Evolutionary conservation across 345 rosid species (phyloP).

Genomic region (Geranium brycei): DNA sequence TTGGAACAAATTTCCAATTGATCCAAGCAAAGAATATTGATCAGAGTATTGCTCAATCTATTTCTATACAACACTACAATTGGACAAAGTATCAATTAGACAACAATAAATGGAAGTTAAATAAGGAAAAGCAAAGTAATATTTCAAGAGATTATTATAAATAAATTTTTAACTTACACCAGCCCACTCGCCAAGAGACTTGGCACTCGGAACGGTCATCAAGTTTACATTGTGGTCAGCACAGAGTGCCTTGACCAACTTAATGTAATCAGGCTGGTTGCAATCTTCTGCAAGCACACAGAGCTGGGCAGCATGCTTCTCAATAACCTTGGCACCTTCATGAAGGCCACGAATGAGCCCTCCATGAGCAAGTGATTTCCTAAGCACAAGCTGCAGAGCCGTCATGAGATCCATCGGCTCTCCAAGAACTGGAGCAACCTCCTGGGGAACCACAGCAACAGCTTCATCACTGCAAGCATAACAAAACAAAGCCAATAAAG

Average conservation of each 20-base stretch:
- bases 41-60: neutral
- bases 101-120: neutral
- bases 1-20: no score
- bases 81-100: no score
- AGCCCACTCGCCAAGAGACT: slow-evolving; percentile 89
- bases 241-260: slow-evolving; percentile 73
- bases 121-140: neutral
- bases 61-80: neutral
- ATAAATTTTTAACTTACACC: slow-evolving; percentile 38
- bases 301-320: slow-evolving; percentile 64
- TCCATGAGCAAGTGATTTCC: slow-evolving; percentile 62
- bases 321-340: slow-evolving; percentile 65
- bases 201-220: slow-evolving; percentile 68
- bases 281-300: slow-evolving; percentile 82
- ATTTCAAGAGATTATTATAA: no score
- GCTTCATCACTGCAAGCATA: slow-evolving; percentile 46
- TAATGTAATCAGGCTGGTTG: slow-evolving; percentile 70
- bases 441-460: slow-evolving; percentile 24
- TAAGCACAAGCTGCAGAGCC: slow-evolving; percentile 58
- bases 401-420: slow-evolving; percentile 72
- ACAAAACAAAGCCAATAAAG: no score
- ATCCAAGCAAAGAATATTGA: no score
- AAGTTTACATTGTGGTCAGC: slow-evolving; percentile 56
- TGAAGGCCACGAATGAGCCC: slow-evolving; percentile 72
- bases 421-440: slow-evolving; percentile 27